phyloP scores from a whole-genome alignment of 2,329 filamentous ascomycete genomes.

The Byssochlamys sp. region DNA sequence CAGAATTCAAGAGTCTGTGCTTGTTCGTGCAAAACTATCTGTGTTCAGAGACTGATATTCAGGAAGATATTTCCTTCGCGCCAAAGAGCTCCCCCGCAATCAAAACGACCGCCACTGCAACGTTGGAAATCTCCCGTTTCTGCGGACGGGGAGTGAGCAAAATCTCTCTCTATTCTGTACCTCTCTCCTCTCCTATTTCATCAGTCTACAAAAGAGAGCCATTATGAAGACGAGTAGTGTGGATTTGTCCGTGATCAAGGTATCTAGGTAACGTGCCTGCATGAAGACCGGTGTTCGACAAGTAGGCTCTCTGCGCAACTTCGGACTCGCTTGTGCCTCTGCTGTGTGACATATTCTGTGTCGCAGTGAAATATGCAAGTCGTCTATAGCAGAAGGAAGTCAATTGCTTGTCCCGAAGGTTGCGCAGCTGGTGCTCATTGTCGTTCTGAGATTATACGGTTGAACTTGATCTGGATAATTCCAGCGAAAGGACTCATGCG shows the following conservation, averaged over 20 bases:
- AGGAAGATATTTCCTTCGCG: neutral
- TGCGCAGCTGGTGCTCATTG: constrained; percentile 3
- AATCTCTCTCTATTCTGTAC: neutral
- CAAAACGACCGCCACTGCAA: neutral
- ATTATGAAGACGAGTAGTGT: constrained; percentile 31
- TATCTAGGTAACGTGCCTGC: constrained; percentile 30
- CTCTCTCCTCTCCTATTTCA: constrained; percentile 1
- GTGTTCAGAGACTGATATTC: neutral
- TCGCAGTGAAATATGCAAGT: neutral
- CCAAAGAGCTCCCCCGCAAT: neutral
- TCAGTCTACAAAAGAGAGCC: constrained; percentile 11
- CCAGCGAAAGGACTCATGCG: constrained; percentile 38
- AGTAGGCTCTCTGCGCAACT: constrained; percentile 1
- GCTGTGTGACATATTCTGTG: neutral
- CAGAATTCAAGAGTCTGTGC: neutral
- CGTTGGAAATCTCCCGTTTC: neutral
- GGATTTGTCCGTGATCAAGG: constrained; percentile 34
- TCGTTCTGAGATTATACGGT: constrained; percentile 38
- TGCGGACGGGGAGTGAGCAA: neutral
- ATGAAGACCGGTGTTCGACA: constrained; percentile 35
- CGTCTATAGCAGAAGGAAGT: neutral
- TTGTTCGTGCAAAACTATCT: neutral
- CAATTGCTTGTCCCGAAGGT: neutral
- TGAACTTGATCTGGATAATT: constrained; percentile 39
- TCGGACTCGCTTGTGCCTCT: neutral